Conservation (phyloP, 108 stramenopile species). For the Nitzschia sp. region DNA sequence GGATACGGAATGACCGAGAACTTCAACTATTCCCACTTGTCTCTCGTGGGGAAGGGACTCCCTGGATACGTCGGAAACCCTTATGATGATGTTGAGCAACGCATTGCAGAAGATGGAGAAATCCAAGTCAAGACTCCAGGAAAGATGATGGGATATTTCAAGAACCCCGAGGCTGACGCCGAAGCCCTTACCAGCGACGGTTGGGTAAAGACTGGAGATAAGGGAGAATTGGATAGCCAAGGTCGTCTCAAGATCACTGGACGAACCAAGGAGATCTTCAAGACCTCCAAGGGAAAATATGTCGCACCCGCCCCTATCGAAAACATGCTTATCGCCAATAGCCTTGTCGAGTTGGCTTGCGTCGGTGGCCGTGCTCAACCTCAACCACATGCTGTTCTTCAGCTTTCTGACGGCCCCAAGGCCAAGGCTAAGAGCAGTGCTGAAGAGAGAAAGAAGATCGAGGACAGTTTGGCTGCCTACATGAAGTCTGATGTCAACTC, state of each 20-base stretch:
- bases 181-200: constrained; percentile 81
- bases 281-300: constrained; percentile 81
- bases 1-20: constrained; percentile 87
- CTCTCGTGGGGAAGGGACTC: constrained; percentile 42
- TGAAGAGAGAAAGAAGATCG: constrained; percentile 48
- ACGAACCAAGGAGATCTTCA: constrained; percentile 84
- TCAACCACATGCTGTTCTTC: constrained; percentile 62
- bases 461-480: constrained; percentile 51
- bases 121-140: constrained; percentile 79
- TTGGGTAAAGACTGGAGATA: constrained; percentile 87
- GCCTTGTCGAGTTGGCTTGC: constrained; percentile 63
- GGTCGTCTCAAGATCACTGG: constrained; percentile 87
- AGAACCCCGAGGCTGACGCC: constrained; percentile 80
- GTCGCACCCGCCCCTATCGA: constrained; percentile 82
- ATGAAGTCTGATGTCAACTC: constrained; percentile 48
- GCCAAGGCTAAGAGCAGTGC: constrained; percentile 37
- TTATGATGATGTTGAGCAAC: constrained; percentile 61
- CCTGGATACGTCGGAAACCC: constrained; percentile 74
- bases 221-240: constrained; percentile 70
- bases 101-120: constrained; percentile 73
- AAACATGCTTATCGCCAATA: constrained; percentile 53
- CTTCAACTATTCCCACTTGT: constrained; percentile 76
- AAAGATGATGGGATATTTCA: constrained; percentile 80
- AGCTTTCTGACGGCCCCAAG: constrained; percentile 58
- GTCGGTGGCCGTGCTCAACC: constrained; percentile 67